Evolutionary conservation across 2,329 filamentous ascomycete species (phyloP).

Genomic region (Cercospora citrullina): DNA sequence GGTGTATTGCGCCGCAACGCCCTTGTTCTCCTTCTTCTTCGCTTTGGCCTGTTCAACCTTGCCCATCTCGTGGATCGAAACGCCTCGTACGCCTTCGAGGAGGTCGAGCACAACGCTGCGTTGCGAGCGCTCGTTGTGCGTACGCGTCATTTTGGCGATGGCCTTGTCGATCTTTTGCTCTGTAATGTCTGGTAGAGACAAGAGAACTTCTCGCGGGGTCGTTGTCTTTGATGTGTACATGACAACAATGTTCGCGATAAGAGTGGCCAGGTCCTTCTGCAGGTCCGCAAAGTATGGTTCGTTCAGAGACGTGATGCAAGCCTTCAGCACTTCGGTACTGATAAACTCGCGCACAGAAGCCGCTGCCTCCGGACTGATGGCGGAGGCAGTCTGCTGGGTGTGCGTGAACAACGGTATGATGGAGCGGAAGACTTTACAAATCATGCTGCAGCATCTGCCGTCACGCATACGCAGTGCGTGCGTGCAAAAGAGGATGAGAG

Average conservation of each 20-base stretch:
- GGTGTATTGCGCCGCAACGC: constrained; percentile 32
- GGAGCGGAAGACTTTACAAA: constrained; percentile 81
- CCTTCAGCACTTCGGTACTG: constrained; percentile 81
- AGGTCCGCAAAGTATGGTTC: constrained; percentile 96
- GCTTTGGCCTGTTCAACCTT: constrained; percentile 59
- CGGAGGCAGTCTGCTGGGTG: constrained; percentile 34
- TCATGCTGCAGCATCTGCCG: constrained; percentile 80
- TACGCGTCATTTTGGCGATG: constrained; percentile 35
- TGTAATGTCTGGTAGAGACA: constrained; percentile 75
- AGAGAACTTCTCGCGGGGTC: constrained; percentile 73
- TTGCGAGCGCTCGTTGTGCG: constrained; percentile 66
- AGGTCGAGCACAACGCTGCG: constrained; percentile 79
- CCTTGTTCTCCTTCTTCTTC: constrained; percentile 34
- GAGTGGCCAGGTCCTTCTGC: constrained; percentile 83
- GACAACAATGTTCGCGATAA: constrained; percentile 83
- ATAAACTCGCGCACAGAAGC: constrained; percentile 82
- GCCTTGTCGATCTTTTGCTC: constrained; percentile 64
- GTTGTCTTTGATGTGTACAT: constrained; percentile 69
- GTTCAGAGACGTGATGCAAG: constrained; percentile 85
- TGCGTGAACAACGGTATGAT: constrained; percentile 74
- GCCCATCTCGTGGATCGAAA: constrained; percentile 91
- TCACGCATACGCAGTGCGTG: constrained; percentile 89
- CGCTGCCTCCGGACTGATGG: constrained; percentile 45
- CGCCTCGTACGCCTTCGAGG: constrained; percentile 80
- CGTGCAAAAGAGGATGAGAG: constrained; percentile 86